A percentile compares a stretch with the other conserved stretches of the same genome.
These are phyloP conservation scores for Rhizopogon vinicolor DNA, from an alignment of 768 basidiomycete species.

Conservation along the genomic window DNA sequence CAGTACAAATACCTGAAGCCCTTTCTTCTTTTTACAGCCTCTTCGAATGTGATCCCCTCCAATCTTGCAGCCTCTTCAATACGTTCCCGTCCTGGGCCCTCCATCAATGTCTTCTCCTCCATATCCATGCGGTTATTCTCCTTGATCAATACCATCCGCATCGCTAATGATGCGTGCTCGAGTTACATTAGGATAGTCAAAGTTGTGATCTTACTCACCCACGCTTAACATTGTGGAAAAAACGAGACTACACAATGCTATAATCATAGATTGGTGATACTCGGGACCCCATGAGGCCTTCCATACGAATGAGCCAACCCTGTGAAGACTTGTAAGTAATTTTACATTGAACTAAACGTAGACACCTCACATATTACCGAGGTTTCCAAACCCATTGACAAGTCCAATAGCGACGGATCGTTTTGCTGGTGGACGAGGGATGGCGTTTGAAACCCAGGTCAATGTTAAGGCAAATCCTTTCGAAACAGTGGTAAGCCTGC, in stretches of 20 bases:
- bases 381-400: conserved; percentile 56
- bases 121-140: conserved; percentile 49
- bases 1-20: conserved; percentile 57
- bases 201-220: conserved; percentile 18
- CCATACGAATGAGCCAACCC: conserved; percentile 62
- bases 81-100: conserved; percentile 41
- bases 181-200: not conserved
- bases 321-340: conserved; percentile 14
- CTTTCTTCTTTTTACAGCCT: conserved; percentile 51
- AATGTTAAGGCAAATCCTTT: conserved; percentile 40
- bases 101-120: conserved; percentile 40
- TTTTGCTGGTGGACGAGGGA: conserved; percentile 54
- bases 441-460: conserved; percentile 59
- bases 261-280: conserved; percentile 60
- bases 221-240: conserved; percentile 28
- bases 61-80: conserved; percentile 55
- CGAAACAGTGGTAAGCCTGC: not conserved
- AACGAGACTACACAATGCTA: conserved; percentile 33
- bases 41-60: conserved; percentile 56
- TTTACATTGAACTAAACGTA: not conserved
- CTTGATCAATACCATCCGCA: conserved; percentile 39
- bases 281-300: conserved; percentile 54
- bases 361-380: conserved; percentile 51
- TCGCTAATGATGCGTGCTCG: conserved; percentile 24
- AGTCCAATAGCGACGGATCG: conserved; percentile 55